Conservation (phyloP, 805 yeast genomes). For the Ogataea siamensis region DNA sequence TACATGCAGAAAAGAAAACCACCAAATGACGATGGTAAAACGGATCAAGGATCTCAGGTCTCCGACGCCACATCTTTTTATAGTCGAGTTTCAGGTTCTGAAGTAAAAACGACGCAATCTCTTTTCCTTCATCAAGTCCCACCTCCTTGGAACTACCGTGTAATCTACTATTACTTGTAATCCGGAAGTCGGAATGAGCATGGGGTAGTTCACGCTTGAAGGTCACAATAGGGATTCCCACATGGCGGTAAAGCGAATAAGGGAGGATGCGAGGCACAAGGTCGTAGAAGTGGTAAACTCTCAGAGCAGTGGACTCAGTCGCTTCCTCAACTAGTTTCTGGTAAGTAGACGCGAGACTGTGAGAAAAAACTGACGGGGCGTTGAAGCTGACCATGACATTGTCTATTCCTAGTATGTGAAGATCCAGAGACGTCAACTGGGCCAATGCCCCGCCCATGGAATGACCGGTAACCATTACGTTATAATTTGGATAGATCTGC, state of each 20-base stretch:
- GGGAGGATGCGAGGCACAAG: conserved; percentile 23
- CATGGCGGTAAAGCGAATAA: conserved; percentile 16
- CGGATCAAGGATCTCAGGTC: conserved; percentile 12
- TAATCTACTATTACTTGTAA: conserved; percentile 1
- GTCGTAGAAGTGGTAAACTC: conserved; percentile 20
- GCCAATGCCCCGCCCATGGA: conserved; percentile 65
- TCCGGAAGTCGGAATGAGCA: conserved; percentile 6
- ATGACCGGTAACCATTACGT: conserved; percentile 43
- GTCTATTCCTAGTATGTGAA: conserved; percentile 46
- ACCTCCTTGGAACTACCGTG: conserved; percentile 1
- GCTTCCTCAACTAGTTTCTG: conserved; percentile 3
- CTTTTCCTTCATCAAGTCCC: conserved; percentile 2
- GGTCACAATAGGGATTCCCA: conserved; percentile 15
- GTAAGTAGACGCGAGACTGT: conserved; percentile 14
- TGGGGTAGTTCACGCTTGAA: conserved; percentile 20
- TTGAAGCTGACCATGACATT: conserved; percentile 17
- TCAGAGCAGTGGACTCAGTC: conserved; percentile 9
- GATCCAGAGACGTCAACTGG: conserved; percentile 58
- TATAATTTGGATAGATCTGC: conserved; percentile 18
- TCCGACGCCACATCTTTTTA: background rate
- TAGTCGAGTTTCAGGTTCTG: background rate
- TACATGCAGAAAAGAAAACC: conserved; percentile 19
- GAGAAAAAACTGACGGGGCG: conserved; percentile 22
- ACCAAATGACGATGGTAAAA: conserved; percentile 16
- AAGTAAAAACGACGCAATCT: conserved; percentile 2